Percentiles rank a stretch among this genome's conserved stretches.
Conservation (phyloP, 352 stramenopile genomes). For the Nothophytophthora sp. region DNA sequence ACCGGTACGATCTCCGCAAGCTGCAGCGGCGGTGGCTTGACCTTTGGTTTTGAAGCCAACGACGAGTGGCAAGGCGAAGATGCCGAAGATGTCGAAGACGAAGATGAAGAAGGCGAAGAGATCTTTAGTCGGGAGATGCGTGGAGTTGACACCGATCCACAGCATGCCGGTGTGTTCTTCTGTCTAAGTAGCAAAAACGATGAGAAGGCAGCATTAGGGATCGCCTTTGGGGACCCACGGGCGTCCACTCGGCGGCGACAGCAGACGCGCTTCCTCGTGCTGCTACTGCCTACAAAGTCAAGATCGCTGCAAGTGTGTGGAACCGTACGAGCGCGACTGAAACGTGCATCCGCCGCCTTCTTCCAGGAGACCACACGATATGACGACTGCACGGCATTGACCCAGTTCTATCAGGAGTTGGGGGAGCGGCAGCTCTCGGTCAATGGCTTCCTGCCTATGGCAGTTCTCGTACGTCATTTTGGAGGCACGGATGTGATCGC, state of each 20-base stretch:
- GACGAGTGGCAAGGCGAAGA: conserved; percentile 9
- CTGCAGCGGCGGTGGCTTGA: conserved; percentile 4
- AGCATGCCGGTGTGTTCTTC: conserved; percentile 49
- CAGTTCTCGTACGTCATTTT: conserved; percentile 46
- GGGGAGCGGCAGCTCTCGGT: conserved; percentile 46
- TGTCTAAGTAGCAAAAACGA: conserved; percentile 23
- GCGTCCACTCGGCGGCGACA: conserved; percentile 40
- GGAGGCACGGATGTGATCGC: conserved; percentile 61
- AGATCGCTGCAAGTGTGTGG: conserved; percentile 20
- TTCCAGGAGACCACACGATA: conserved; percentile 29
- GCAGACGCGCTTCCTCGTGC: conserved; percentile 47
- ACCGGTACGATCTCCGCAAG: too few relatives aligned
- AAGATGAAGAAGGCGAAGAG: conserved; percentile 64
- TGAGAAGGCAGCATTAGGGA: conserved; percentile 28
- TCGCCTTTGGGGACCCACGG: conserved; percentile 46
- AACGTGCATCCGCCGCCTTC: conserved; percentile 24
- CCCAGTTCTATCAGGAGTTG: conserved; percentile 24
- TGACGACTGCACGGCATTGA: conserved; percentile 33
- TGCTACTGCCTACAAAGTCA: conserved; percentile 22
- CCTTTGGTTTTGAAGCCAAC: conserved; percentile 12
- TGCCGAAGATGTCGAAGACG: conserved; percentile 10
- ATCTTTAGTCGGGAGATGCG: conserved; percentile 72
- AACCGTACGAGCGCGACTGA: conserved; percentile 41
- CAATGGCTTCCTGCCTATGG: conserved; percentile 44
- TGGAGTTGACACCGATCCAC: conserved; percentile 19